These are phyloP conservation scores for Apiospora aurea DNA, from an alignment of 2,329 filamentous ascomycete species.

Conservation along the genomic window DNA sequence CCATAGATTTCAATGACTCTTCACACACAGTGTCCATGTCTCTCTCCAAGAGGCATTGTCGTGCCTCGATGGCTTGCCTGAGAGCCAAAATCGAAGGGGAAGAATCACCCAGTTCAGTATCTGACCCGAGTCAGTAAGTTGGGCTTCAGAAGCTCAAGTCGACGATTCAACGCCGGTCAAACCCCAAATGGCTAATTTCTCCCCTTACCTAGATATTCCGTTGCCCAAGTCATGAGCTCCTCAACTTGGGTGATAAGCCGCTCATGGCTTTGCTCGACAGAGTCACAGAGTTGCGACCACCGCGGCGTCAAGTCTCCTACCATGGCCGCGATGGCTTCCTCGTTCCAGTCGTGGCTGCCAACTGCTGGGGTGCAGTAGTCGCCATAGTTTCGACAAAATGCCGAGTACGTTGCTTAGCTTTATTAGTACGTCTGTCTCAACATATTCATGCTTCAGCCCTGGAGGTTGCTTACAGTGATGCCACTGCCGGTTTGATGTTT, in stretches of 20 bases:
- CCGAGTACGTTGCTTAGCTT: conserved; percentile 39
- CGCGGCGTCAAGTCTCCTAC: conserved; percentile 38
- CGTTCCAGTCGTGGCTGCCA: conserved; percentile 51
- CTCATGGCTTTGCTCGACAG: conserved; percentile 25
- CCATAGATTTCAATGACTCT: conserved; percentile 31
- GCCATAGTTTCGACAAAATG: conserved; percentile 52
- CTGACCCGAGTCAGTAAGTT: neutral
- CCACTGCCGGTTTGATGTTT: neutral
- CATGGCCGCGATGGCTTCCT: conserved; percentile 52
- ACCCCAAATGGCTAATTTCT: too few species aligned
- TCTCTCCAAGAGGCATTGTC: conserved; percentile 35
- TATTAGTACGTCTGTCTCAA: neutral
- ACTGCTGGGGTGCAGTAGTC: conserved; percentile 38
- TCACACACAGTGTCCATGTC: conserved; percentile 39
- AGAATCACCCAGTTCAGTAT: conserved; percentile 5
- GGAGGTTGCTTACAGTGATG: neutral
- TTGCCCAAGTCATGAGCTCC: neutral
- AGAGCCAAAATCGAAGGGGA: conserved; percentile 32
- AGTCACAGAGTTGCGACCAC: conserved; percentile 41
- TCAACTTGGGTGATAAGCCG: neutral
- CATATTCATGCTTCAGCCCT: neutral
- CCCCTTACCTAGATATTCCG: neutral
- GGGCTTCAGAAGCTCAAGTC: neutral
- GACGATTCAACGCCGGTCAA: too few species aligned
- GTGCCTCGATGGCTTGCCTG: conserved; percentile 37